phyloP scores from a whole-genome alignment of 1,284 basidiomycete genomes.

The Rhizopogon parksii region DNA sequence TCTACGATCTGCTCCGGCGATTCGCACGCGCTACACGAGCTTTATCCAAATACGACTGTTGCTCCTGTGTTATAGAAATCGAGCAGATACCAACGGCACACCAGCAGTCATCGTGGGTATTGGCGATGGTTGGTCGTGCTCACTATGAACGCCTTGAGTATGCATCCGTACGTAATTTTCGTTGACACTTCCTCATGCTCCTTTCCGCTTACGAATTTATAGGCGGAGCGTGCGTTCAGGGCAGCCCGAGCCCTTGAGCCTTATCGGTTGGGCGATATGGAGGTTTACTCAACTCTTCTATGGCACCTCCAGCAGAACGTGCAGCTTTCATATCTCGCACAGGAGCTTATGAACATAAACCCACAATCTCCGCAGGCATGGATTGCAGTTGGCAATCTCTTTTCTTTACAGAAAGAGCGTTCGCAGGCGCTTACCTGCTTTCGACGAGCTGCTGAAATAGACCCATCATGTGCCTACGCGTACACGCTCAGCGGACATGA shows the following conservation, averaged over 20 bases:
- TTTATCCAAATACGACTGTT: slow-evolving; percentile 70
- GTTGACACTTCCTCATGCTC: background rate
- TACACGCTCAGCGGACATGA: slow-evolving; percentile 94
- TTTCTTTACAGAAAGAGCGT: slow-evolving; percentile 87
- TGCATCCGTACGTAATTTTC: slow-evolving; percentile 57
- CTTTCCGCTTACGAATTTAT: slow-evolving; percentile 16
- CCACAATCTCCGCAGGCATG: slow-evolving; percentile 82
- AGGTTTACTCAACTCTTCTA: slow-evolving; percentile 87
- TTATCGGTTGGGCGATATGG: slow-evolving; percentile 84
- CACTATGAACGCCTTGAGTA: slow-evolving; percentile 88
- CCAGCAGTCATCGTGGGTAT: slow-evolving; percentile 68
- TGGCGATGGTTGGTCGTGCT: slow-evolving; percentile 76
- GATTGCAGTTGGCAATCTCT: slow-evolving; percentile 92
- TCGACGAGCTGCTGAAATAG: slow-evolving; percentile 77
- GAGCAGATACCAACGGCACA: slow-evolving; percentile 72
- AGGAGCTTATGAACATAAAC: slow-evolving; percentile 79
- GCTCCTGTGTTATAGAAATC: slow-evolving; percentile 66
- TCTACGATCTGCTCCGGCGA: slow-evolving; percentile 73
- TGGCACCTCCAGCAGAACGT: slow-evolving; percentile 86
- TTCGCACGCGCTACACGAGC: slow-evolving; percentile 75
- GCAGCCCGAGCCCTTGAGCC: slow-evolving; percentile 76
- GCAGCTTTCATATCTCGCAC: slow-evolving; percentile 82
- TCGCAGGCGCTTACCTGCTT: slow-evolving; percentile 89
- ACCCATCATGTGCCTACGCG: slow-evolving; percentile 82
- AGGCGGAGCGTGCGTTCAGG: slow-evolving; percentile 85